Conservation (phyloP, 2,329 filamentous ascomycete genomes). For the Kalaharituber pfeilii region DNA sequence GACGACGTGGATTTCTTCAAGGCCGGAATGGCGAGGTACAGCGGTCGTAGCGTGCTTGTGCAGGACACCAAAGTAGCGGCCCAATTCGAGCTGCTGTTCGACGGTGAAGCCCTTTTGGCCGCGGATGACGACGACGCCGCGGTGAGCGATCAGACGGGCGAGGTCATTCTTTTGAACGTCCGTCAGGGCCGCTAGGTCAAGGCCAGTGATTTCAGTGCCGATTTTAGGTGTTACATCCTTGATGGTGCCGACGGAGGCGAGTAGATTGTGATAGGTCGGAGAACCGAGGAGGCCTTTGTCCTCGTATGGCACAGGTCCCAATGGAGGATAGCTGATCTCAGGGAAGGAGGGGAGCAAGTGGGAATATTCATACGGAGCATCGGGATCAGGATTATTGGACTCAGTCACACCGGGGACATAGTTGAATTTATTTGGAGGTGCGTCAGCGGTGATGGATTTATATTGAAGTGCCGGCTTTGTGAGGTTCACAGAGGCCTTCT, state of each 20-base stretch:
- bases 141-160: slow-evolving; percentile 35
- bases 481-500: too few species aligned
- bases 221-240: slow-evolving; percentile 42
- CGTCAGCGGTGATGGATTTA: too few species aligned
- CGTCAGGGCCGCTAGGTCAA: slow-evolving; percentile 35
- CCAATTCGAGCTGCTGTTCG: slow-evolving; percentile 36
- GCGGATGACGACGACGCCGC: slow-evolving; percentile 42
- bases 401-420: background rate
- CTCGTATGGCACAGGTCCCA: slow-evolving; percentile 34
- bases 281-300: slow-evolving; percentile 40
- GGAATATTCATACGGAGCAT: slow-evolving; percentile 33
- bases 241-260: slow-evolving; percentile 36
- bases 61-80: slow-evolving; percentile 36
- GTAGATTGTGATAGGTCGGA: slow-evolving; percentile 36
- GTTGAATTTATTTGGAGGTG: slow-evolving; percentile 1
- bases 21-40: slow-evolving; percentile 32
- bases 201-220: slow-evolving; percentile 36
- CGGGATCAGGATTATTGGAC: background rate
- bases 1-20: slow-evolving; percentile 41
- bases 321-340: slow-evolving; percentile 34
- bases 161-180: slow-evolving; percentile 38
- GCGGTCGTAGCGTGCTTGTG: slow-evolving; percentile 41
- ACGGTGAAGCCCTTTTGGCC: slow-evolving; percentile 38
- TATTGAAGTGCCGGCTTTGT: too few species aligned
- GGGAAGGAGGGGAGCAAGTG: slow-evolving; percentile 38